Evolutionary conservation across 2,329 filamentous ascomycete genomes (phyloP).

Genomic region (Erysiphe pulchra): DNA sequence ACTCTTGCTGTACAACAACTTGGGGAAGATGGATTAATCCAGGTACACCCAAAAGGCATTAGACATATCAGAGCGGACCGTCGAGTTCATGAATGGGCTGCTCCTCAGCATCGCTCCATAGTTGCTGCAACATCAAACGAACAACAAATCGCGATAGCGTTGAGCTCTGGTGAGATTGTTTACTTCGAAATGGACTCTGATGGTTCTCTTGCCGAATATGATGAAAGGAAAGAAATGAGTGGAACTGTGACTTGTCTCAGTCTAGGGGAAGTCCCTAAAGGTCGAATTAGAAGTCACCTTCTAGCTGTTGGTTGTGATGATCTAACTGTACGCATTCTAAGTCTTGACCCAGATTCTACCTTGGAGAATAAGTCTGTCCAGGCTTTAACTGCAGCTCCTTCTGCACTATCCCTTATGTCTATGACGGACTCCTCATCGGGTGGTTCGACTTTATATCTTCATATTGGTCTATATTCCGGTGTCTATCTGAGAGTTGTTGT

Average conservation of each 20-base stretch:
- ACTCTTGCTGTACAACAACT: slow-evolving; percentile 86
- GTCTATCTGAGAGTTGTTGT: slow-evolving; percentile 88
- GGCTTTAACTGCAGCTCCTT: slow-evolving; percentile 72
- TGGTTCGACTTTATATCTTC: slow-evolving; percentile 70
- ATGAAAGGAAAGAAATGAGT: slow-evolving; percentile 85
- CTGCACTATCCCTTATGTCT: slow-evolving; percentile 68
- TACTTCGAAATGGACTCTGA: slow-evolving; percentile 96
- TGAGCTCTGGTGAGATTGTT: slow-evolving; percentile 89
- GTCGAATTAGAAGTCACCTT: slow-evolving; percentile 70
- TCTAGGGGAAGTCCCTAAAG: slow-evolving; percentile 75
- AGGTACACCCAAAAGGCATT: slow-evolving; percentile 92
- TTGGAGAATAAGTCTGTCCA: slow-evolving; percentile 88
- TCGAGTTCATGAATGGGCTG: slow-evolving; percentile 75
- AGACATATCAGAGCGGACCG: slow-evolving; percentile 59
- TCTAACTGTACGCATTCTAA: slow-evolving; percentile 79
- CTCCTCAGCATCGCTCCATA: slow-evolving; percentile 81
- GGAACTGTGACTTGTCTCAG: slow-evolving; percentile 90
- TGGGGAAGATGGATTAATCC: slow-evolving; percentile 74
- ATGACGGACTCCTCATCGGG: slow-evolving; percentile 89
- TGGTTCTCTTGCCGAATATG: slow-evolving; percentile 74
- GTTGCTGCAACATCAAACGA: slow-evolving; percentile 86
- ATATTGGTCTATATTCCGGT: slow-evolving; percentile 86
- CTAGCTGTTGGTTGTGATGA: slow-evolving; percentile 93
- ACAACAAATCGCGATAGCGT: slow-evolving; percentile 71
- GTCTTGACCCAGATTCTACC: slow-evolving; percentile 69